phyloP scores from a whole-genome alignment of 1,139 yeast species.

The Saccharomyces pastorianus region DNA sequence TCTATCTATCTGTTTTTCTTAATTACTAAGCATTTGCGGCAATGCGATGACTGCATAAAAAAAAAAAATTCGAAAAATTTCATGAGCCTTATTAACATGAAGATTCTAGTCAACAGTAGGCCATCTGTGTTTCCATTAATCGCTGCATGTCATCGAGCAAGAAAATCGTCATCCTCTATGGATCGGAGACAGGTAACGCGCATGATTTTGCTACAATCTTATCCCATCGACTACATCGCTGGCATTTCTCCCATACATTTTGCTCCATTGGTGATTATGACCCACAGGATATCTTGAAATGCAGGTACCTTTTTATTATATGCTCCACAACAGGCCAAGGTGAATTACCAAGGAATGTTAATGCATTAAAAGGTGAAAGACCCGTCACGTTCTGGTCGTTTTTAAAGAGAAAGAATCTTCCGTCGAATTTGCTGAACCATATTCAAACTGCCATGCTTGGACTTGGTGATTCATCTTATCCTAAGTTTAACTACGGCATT shows the following conservation, averaged over 20 bases:
- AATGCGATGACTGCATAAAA: conserved; percentile 35
- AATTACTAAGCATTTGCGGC: conserved; percentile 53
- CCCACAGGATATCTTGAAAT: conserved; percentile 41
- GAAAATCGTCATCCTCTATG: conserved; percentile 60
- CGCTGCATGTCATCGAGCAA: conserved; percentile 4
- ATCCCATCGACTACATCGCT: conserved; percentile 48
- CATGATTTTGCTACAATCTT: conserved; percentile 75
- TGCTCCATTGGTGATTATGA: conserved; percentile 59
- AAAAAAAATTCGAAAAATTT: neutral
- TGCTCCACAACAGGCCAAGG: conserved; percentile 97
- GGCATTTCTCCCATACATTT: conserved; percentile 45
- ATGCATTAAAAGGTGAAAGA: conserved; percentile 14
- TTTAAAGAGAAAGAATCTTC: conserved; percentile 59
- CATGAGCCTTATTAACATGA: neutral
- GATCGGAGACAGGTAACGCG: conserved; percentile 90
- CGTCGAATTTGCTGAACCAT: conserved; percentile 54
- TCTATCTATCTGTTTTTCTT: conserved; percentile 52
- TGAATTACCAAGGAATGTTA: conserved; percentile 73
- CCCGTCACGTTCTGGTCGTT: conserved; percentile 58
- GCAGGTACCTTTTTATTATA: conserved; percentile 51
- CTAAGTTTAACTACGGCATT: conserved; percentile 78
- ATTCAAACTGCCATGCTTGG: conserved; percentile 70
- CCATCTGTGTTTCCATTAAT: neutral
- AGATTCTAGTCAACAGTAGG: neutral
- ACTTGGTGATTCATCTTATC: conserved; percentile 89